These are phyloP conservation scores for Fusarium torreyae DNA, from an alignment of 2,329 filamentous ascomycete genomes.

Conservation along the genomic window DNA sequence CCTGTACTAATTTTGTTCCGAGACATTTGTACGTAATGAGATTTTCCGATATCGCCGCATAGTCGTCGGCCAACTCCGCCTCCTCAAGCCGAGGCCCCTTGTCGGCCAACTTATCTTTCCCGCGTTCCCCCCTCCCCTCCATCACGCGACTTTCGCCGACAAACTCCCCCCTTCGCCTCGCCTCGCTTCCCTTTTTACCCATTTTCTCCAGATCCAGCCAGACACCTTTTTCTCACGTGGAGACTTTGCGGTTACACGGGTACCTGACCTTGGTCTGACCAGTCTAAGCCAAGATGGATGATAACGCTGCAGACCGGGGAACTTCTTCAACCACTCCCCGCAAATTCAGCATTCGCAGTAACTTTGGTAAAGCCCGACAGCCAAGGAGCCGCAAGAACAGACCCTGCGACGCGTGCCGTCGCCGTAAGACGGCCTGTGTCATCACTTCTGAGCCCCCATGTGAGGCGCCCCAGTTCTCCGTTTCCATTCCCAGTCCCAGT, in stretches of 20 bases:
- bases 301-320: constrained; percentile 22
- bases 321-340: constrained; percentile 47
- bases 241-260: constrained; percentile 7
- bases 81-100: constrained; percentile 2
- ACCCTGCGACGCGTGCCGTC: constrained; percentile 63
- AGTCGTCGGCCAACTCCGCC: constrained; percentile 21
- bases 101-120: constrained; percentile 44
- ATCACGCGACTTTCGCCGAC: constrained; percentile 38
- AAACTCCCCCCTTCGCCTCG: constrained; percentile 14
- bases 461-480: constrained; percentile 49
- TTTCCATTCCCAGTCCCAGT: neutral
- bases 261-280: constrained; percentile 18
- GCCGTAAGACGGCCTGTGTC: constrained; percentile 63
- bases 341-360: constrained; percentile 60
- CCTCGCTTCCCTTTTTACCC: constrained; percentile 3
- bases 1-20: constrained; percentile 5
- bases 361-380: constrained; percentile 58
- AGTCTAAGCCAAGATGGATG: neutral
- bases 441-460: constrained; percentile 62
- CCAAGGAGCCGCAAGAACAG: constrained; percentile 63
- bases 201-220: too few species aligned
- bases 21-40: constrained; percentile 23
- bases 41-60: neutral
- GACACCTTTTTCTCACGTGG: constrained; percentile 1
- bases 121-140: constrained; percentile 6